These are phyloP conservation scores for Penicillium pancosmium DNA, from an alignment of 495 filamentous ascomycete genomes.

Conservation along the genomic window DNA sequence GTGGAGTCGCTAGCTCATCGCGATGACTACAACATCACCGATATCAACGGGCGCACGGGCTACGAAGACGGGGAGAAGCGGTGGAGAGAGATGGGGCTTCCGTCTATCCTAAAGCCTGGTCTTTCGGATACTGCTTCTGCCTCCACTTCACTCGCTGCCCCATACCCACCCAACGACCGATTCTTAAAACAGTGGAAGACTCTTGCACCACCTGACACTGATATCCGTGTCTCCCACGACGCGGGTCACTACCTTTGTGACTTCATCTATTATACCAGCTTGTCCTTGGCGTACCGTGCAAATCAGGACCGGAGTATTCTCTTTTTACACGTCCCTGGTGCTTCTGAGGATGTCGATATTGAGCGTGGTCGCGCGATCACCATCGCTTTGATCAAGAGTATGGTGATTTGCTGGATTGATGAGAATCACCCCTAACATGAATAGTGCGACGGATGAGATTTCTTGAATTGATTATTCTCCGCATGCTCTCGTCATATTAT, in stretches of 20 bases:
- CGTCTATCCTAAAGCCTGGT: constrained; percentile 38
- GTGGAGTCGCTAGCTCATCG: constrained; percentile 72
- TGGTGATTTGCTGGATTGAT: constrained; percentile 56
- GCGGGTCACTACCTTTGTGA: constrained; percentile 84
- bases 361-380: constrained; percentile 63
- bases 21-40: constrained; percentile 71
- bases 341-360: constrained; percentile 56
- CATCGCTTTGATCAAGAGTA: constrained; percentile 67
- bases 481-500: no score
- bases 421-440: constrained; percentile 10
- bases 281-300: constrained; percentile 57
- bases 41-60: constrained; percentile 64
- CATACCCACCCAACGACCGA: constrained; percentile 37
- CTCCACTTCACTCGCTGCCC: constrained; percentile 1
- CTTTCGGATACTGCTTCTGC: constrained; percentile 8
- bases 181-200: constrained; percentile 42
- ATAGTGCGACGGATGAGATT: no score
- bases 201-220: constrained; percentile 40
- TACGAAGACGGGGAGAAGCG: constrained; percentile 53
- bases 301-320: constrained; percentile 59
- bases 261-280: constrained; percentile 80
- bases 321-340: constrained; percentile 79
- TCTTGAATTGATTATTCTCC: no score
- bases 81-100: constrained; percentile 47
- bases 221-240: constrained; percentile 69